Evolutionary conservation across 768 basidiomycete genomes (phyloP).

Genomic region (Kwoniella shandongensis): DNA sequence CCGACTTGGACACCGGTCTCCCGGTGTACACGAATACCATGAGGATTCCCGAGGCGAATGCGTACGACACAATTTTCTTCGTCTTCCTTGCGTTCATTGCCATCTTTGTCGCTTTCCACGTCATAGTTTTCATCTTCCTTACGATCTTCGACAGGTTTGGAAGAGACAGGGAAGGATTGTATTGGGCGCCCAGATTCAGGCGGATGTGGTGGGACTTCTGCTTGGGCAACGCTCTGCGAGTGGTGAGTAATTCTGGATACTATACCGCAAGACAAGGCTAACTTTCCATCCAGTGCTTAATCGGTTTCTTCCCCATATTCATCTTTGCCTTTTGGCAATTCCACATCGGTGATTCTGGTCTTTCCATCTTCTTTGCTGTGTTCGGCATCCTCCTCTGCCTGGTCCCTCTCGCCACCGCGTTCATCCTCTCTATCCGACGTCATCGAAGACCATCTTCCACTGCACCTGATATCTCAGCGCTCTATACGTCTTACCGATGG

Average conservation of each 20-base stretch:
- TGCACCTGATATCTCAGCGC: slow-evolving; percentile 56
- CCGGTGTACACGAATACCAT: slow-evolving; percentile 77
- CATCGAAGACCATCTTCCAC: slow-evolving; percentile 56
- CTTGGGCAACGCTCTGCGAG: slow-evolving; percentile 57
- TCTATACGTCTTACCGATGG: slow-evolving; percentile 62
- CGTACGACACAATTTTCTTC: slow-evolving; percentile 86
- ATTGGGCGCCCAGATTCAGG: slow-evolving; percentile 39
- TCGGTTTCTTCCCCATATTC: slow-evolving; percentile 67
- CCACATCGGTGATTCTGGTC: slow-evolving; percentile 82
- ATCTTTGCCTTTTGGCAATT: slow-evolving; percentile 87
- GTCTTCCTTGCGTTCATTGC: slow-evolving; percentile 67
- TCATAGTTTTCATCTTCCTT: slow-evolving; percentile 59
- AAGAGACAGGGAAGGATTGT: slow-evolving; percentile 36
- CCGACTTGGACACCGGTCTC: slow-evolving; percentile 67
- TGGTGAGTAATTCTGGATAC: slow-evolving; percentile 58
- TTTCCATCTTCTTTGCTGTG: slow-evolving; percentile 76
- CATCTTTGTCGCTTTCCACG: slow-evolving; percentile 61
- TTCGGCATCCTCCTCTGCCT: slow-evolving; percentile 63
- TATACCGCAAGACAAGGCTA: neutral
- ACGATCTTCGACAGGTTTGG: slow-evolving; percentile 50
- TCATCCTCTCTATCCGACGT: slow-evolving; percentile 59
- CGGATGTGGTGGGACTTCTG: slow-evolving; percentile 42
- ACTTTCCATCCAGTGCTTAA: slow-evolving; percentile 59
- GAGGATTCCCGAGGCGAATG: slow-evolving; percentile 78
- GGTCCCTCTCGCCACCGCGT: slow-evolving; percentile 59